Percentiles rank a stretch among this genome's conserved stretches.
Evolutionary conservation across 495 filamentous ascomycete genomes (phyloP).

Genomic region (Endocarpon pusillum): DNA sequence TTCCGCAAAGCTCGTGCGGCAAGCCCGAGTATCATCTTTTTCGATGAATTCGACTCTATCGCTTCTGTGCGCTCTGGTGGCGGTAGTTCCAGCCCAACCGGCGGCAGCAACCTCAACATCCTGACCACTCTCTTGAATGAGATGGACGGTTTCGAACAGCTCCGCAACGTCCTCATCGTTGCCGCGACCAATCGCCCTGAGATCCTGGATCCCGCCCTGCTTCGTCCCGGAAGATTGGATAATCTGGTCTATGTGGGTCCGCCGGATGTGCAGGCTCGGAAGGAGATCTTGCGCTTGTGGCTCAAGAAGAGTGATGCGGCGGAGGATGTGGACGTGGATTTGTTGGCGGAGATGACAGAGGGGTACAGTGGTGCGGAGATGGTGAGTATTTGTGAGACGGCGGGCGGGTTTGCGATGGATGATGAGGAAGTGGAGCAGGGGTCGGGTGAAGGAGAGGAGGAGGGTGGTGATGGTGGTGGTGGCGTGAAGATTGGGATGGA

Average conservation of each 20-base stretch:
- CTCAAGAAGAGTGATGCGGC: slow-evolving; percentile 40
- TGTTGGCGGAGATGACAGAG: slow-evolving; percentile 52
- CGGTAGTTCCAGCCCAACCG: slow-evolving; percentile 26
- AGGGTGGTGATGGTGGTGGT: slow-evolving; percentile 1
- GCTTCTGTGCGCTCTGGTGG: slow-evolving; percentile 48
- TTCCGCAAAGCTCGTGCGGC: slow-evolving; percentile 79
- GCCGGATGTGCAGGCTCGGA: slow-evolving; percentile 57
- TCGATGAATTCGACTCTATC: slow-evolving; percentile 94
- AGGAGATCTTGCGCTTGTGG: slow-evolving; percentile 58
- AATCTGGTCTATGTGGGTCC: slow-evolving; percentile 80
- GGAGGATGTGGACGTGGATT: slow-evolving; percentile 45
- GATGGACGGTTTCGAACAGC: slow-evolving; percentile 84
- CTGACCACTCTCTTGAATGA: slow-evolving; percentile 86
- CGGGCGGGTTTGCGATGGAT: slow-evolving; percentile 40
- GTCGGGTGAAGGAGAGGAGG: no score
- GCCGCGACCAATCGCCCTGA: slow-evolving; percentile 91
- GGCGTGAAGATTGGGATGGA: slow-evolving; percentile 19
- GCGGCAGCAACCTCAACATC: slow-evolving; percentile 51
- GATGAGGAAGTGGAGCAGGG: slow-evolving; percentile 35
- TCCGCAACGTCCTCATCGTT: slow-evolving; percentile 75
- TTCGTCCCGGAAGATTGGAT: slow-evolving; percentile 78
- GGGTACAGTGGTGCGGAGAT: slow-evolving; percentile 86
- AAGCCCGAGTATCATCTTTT: slow-evolving; percentile 88
- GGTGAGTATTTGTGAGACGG: slow-evolving; percentile 58
- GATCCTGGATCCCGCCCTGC: slow-evolving; percentile 64